These are phyloP conservation scores for Pythium phragmiticola DNA, from an alignment of 352 stramenopile species.

Conservation along the genomic window DNA sequence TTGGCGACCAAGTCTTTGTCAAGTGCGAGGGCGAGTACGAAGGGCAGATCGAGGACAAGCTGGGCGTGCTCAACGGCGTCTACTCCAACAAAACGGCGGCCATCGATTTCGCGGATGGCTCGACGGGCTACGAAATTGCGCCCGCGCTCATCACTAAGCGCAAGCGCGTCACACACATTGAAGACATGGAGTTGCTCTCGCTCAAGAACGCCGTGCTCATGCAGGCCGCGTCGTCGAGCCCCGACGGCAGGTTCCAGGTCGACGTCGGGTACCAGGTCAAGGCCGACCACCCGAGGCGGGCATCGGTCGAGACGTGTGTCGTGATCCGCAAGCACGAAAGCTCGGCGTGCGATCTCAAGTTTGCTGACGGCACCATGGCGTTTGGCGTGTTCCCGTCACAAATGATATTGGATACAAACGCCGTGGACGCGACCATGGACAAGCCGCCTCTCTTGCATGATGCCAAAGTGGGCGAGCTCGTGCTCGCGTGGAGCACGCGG, in stretches of 20 bases:
- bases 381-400: constrained; percentile 78
- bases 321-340: constrained; percentile 66
- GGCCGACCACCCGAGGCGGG: constrained; percentile 61
- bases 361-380: constrained; percentile 73
- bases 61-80: constrained; percentile 71
- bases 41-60: constrained; percentile 52
- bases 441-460: constrained; percentile 22
- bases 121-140: constrained; percentile 65
- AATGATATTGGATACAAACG: constrained; percentile 61
- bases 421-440: constrained; percentile 17
- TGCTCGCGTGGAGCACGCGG: constrained; percentile 73
- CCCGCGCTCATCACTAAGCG: constrained; percentile 58
- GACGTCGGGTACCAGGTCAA: constrained; percentile 77
- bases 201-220: constrained; percentile 80
- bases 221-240: constrained; percentile 30
- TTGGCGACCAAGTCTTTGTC: constrained; percentile 77
- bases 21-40: constrained; percentile 59
- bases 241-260: constrained; percentile 29
- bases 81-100: constrained; percentile 74
- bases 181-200: constrained; percentile 60
- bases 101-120: constrained; percentile 74
- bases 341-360: constrained; percentile 65
- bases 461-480: constrained; percentile 43
- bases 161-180: constrained; percentile 35
- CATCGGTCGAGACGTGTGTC: constrained; percentile 60